Evolutionary conservation across 2,329 filamentous ascomycete genomes (phyloP).

Genomic region (Neonectria magnoliae): DNA sequence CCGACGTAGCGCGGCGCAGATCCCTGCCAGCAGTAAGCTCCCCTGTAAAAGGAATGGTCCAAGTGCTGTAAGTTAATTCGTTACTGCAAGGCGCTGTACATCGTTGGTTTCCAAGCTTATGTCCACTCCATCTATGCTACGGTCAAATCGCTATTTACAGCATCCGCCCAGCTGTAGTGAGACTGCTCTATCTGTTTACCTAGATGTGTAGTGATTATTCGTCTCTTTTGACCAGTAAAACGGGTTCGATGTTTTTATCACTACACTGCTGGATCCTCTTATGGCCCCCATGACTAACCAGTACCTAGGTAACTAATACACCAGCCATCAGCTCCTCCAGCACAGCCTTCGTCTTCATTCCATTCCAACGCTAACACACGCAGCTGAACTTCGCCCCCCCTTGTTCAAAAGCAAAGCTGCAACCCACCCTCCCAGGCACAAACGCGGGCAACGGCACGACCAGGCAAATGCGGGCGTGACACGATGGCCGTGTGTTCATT

Average conservation of each 20-base stretch:
- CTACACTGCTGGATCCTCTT: too few relatives aligned
- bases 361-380: constrained; percentile 3
- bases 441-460: neutral
- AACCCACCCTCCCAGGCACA: constrained; percentile 24
- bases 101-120: neutral
- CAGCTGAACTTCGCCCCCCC: constrained; percentile 32
- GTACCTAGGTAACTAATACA: neutral
- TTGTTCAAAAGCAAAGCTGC: constrained; percentile 16
- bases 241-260: neutral
- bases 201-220: too few relatives aligned
- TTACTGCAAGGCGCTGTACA: neutral
- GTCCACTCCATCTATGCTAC: neutral
- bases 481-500: constrained; percentile 29
- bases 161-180: neutral
- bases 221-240: too few relatives aligned
- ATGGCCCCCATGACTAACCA: neutral
- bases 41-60: neutral
- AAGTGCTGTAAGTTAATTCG: neutral
- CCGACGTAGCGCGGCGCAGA: constrained; percentile 3
- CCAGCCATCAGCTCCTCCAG: neutral
- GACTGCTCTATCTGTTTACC: too few relatives aligned
- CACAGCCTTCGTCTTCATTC: neutral
- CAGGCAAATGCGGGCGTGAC: constrained; percentile 38
- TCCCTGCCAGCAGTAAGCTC: neutral
- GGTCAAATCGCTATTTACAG: neutral